Evolutionary conservation across 371 early-diverging fungal species (phyloP).

Genomic region (Circinella umbellata): DNA sequence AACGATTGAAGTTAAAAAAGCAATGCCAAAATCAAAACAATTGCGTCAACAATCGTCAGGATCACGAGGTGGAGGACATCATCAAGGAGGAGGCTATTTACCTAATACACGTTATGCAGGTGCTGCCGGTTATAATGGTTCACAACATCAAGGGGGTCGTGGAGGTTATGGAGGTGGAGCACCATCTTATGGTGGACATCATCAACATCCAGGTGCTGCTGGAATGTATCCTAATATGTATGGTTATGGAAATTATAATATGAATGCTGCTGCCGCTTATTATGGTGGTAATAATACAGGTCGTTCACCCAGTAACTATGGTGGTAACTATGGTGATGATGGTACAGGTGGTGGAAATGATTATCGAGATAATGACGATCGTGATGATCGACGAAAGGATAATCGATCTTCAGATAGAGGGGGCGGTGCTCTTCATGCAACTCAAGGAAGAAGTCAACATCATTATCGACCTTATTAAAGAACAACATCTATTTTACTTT

Average conservation of each 20-base stretch:
- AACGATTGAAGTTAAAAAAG: constrained; percentile 68
- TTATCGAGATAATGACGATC: constrained; percentile 1
- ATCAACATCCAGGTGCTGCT: constrained; percentile 9
- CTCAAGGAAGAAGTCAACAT: constrained; percentile 38
- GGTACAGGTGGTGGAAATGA: constrained; percentile 3
- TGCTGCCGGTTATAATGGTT: constrained; percentile 32
- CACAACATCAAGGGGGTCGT: constrained; percentile 14
- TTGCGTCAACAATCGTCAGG: constrained; percentile 20
- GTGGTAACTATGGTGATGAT: constrained; percentile 6
- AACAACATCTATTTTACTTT: too few relatives aligned
- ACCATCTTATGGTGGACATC: too few relatives aligned
- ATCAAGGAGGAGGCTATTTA: constrained; percentile 33
- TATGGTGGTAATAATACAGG: constrained; percentile 11
- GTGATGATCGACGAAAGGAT: constrained; percentile 17
- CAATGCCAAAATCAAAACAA: constrained; percentile 64
- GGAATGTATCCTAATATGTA: constrained; percentile 35
- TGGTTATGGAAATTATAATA: constrained; percentile 33
- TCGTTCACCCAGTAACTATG: constrained; percentile 11
- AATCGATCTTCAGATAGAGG: constrained; percentile 15
- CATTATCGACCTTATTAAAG: constrained; percentile 45
- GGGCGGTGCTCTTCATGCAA: constrained; percentile 47
- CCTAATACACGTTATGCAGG: constrained; percentile 51
- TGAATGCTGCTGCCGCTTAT: constrained; percentile 28
- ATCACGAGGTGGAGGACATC: not conserved
- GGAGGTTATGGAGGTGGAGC: constrained; percentile 24